A percentile compares a stretch with the other conserved stretches of the same genome.
Conservation (phyloP, 2,329 filamentous ascomycete species). For the Hortaea werneckii region DNA sequence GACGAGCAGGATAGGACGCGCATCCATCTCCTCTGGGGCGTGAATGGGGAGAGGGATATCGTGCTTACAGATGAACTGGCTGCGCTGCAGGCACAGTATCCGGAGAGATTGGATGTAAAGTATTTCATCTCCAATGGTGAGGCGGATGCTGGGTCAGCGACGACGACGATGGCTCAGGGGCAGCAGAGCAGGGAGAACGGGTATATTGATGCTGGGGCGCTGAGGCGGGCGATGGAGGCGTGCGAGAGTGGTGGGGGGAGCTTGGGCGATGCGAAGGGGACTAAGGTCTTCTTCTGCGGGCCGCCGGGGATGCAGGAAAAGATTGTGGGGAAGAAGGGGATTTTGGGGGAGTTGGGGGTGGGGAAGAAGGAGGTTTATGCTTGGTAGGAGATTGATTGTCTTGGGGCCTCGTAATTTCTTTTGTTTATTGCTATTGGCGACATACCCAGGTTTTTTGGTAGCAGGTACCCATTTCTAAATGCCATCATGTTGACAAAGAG, state of each 20-base stretch:
- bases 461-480: no score
- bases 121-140: constrained; percentile 47
- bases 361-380: constrained; percentile 10
- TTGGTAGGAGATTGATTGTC: constrained; percentile 1
- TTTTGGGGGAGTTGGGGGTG: constrained; percentile 36
- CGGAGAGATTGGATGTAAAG: constrained; percentile 46
- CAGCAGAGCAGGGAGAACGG: constrained; percentile 42
- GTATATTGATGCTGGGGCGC: constrained; percentile 46
- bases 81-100: constrained; percentile 38
- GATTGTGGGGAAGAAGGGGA: constrained; percentile 43
- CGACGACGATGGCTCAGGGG: constrained; percentile 10
- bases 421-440: no score
- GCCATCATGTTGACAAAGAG: no score
- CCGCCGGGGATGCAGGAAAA: constrained; percentile 56
- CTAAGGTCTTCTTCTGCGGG: constrained; percentile 59
- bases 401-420: no score
- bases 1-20: constrained; percentile 49
- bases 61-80: constrained; percentile 48
- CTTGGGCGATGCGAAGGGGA: constrained; percentile 28
- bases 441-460: no score
- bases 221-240: constrained; percentile 41
- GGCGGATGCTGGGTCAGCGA: constrained; percentile 10
- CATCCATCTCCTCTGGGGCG: constrained; percentile 56
- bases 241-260: constrained; percentile 13
- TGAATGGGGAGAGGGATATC: constrained; percentile 54